A percentile compares a stretch with the other conserved stretches of the same genome.
Conservation (phyloP, 1,284 basidiomycete species). For the Trametes hirsuta region DNA sequence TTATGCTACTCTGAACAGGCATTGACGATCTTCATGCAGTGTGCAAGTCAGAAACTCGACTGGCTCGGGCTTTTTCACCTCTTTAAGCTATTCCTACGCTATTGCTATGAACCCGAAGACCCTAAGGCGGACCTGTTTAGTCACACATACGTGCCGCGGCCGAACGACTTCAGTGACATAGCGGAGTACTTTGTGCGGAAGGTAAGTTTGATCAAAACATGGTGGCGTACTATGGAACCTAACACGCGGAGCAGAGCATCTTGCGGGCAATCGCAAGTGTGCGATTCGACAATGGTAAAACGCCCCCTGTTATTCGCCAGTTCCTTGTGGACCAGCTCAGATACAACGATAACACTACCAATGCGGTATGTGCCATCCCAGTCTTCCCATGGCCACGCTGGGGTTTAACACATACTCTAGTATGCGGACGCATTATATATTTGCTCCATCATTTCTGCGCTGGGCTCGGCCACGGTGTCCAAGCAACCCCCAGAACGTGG, state of each 20-base stretch:
- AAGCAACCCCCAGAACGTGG: constrained; percentile 76
- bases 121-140: constrained; percentile 79
- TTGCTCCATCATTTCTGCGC: constrained; percentile 83
- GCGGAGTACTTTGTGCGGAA: constrained; percentile 95
- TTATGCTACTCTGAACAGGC: neutral
- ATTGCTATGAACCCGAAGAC: constrained; percentile 87
- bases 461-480: constrained; percentile 79
- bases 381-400: neutral
- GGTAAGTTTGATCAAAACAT: constrained; percentile 45
- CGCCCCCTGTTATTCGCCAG: constrained; percentile 86
- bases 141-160: constrained; percentile 86
- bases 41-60: constrained; percentile 79
- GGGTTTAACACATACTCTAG: constrained; percentile 42
- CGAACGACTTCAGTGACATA: constrained; percentile 93
- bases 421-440: constrained; percentile 94
- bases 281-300: constrained; percentile 85
- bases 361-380: constrained; percentile 60
- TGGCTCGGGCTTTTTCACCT: constrained; percentile 95
- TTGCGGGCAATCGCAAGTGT: constrained; percentile 84
- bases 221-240: constrained; percentile 6
- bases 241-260: constrained; percentile 54
- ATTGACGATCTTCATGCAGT: constrained; percentile 49
- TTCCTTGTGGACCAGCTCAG: constrained; percentile 90
- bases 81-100: constrained; percentile 93
- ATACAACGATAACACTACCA: constrained; percentile 95